Percentiles rank a stretch among this genome's conserved stretches.
Evolutionary conservation across 768 basidiomycete genomes (phyloP).

Genomic region (Leccinum arenicola): DNA sequence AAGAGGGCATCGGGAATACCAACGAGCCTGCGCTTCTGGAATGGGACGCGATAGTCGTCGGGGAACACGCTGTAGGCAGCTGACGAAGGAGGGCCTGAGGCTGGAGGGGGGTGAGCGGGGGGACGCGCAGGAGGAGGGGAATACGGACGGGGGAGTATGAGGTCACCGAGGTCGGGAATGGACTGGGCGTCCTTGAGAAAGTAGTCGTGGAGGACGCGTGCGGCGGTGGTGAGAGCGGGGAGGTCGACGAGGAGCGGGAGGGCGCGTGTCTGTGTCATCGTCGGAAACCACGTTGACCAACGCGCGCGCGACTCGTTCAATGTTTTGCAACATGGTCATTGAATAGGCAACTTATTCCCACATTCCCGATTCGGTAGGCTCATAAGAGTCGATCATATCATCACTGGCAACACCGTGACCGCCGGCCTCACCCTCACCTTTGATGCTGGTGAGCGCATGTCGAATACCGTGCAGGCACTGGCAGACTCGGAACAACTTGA

Average conservation of each 20-base stretch:
- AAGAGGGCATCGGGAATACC: constrained; percentile 78
- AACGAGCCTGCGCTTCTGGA: constrained; percentile 73
- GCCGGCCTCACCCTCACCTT: too few relatives aligned
- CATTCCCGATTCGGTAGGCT: constrained; percentile 1
- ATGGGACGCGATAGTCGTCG: constrained; percentile 75
- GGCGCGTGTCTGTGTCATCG: constrained; percentile 21
- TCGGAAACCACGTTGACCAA: not conserved
- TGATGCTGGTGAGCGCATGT: constrained; percentile 41
- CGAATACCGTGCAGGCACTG: constrained; percentile 70
- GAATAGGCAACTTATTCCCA: not conserved
- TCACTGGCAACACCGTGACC: too few relatives aligned
- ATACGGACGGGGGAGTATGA: constrained; percentile 58
- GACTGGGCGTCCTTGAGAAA: constrained; percentile 70
- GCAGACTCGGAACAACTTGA: constrained; percentile 44
- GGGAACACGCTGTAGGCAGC: constrained; percentile 75
- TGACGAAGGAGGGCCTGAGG: constrained; percentile 65
- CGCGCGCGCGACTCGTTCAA: not conserved
- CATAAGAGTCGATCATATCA: constrained; percentile 42
- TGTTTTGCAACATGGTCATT: not conserved
- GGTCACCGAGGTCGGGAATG: constrained; percentile 74
- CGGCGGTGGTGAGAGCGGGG: constrained; percentile 60
- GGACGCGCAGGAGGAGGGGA: not conserved
- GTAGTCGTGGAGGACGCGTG: constrained; percentile 63
- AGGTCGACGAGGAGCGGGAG: constrained; percentile 48
- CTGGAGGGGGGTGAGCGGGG: constrained; percentile 33